Percentiles rank a stretch among this genome's conserved stretches.
Conservation (phyloP, 2,329 filamentous ascomycete species). For the Claviceps capensis region DNA sequence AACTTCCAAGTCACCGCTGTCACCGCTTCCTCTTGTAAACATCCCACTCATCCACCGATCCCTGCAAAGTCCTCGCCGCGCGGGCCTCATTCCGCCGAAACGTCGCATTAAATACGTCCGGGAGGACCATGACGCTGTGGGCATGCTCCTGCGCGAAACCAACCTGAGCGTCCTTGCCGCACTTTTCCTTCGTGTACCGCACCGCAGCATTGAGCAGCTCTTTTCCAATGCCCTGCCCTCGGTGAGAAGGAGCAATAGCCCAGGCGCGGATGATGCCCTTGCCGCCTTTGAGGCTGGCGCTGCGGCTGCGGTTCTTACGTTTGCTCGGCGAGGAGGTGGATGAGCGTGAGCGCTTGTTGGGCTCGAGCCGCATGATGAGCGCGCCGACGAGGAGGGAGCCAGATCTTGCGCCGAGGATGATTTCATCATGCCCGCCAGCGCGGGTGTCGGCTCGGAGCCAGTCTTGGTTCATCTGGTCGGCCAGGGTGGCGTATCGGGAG, state of each 20-base stretch:
- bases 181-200: conserved; percentile 49
- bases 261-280: conserved; percentile 66
- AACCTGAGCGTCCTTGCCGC: conserved; percentile 52
- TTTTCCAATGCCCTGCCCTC: conserved; percentile 57
- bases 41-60: conserved; percentile 36
- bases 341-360: conserved; percentile 16
- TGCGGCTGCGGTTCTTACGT: conserved; percentile 24
- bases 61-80: conserved; percentile 39
- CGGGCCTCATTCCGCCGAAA: conserved; percentile 46
- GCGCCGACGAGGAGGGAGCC: conserved; percentile 58
- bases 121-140: conserved; percentile 52
- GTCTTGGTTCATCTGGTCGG: conserved; percentile 45
- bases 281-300: conserved; percentile 37
- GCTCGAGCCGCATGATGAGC: conserved; percentile 52
- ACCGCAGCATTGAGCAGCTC: conserved; percentile 64
- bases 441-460: conserved; percentile 38
- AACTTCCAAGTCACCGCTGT: conserved; percentile 5
- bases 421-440: conserved; percentile 34
- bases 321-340: conserved; percentile 10
- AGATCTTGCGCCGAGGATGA: conserved; percentile 52
- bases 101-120: conserved; percentile 44
- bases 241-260: conserved; percentile 60
- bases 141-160: conserved; percentile 68
- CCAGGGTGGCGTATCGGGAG: conserved; percentile 46
- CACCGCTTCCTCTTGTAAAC: conserved; percentile 33